Base-by-base conservation (phyloP, 768 basidiomycete genomes). In the Lentinula guzmanii region DNA sequence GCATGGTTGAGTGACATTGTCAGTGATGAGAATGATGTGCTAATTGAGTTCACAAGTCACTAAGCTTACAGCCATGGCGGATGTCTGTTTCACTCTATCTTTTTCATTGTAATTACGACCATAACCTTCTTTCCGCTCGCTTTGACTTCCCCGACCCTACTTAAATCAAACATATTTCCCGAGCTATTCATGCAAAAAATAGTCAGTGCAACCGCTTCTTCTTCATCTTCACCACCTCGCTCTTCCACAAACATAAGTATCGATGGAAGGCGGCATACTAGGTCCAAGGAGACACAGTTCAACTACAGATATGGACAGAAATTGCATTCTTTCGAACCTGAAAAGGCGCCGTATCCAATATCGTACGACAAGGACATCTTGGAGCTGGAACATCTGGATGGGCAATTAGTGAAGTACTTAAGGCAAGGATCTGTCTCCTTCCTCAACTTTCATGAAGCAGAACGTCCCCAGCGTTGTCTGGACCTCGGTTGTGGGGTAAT, bases 301-400 rank as follows among this genome's bases (percentile, higher is more conserved):
- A 68, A 80, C 46, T 69, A 73, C 65, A 88, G 86, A 66, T 70
- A 86, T 66, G 89, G 89, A 51, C 82, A 81, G 52, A 78, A 77
- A 58, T 85, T 87, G 62, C 90, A 91, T 69, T 77, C 82, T 16
- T 86, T 85, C 67, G 86, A 86, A 63, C 79, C 78, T 42, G 87
- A 89, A 70, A 90, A 91, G 74, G 90, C 87, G 2, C 90, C 89
- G 2, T 92, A 92, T 75, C 90, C 90, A 1, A 69, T 89, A 41
- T 86, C 83, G 28, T 91, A 90, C 70, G 86, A 90, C 69, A 79
- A 78, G 55, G 74, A 84, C 46, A 75, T 89, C 58, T 73, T 91
- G 45, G 88, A 90, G 67, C 73, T 89, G 90, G 85, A 87, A 68
- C 73, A 81, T 52, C 68, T 87, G 60, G 83, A 86, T 63, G 79